Evolutionary conservation across 2,329 filamentous ascomycete species (phyloP).

Genomic region (Colletotrichum lindemuthianum): DNA sequence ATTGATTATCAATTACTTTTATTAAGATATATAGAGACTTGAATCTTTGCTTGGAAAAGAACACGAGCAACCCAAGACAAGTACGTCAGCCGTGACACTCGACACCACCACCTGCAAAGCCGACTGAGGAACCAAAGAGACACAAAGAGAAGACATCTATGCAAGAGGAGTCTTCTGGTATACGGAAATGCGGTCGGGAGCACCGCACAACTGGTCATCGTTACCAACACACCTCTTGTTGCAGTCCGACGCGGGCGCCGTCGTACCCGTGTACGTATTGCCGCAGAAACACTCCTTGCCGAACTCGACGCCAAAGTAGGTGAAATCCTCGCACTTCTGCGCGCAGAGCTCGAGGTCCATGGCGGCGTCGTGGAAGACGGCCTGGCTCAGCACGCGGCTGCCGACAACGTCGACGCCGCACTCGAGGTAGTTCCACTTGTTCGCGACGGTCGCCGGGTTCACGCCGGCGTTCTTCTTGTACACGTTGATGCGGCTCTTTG

Average conservation of each 20-base stretch:
- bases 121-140: no score
- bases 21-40: no score
- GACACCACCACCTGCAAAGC: no score
- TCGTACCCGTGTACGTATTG: neutral
- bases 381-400: neutral
- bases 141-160: no score
- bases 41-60: no score
- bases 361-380: neutral
- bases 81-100: no score
- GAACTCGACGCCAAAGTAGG: conserved; percentile 57
- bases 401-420: neutral
- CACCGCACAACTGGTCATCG: conserved; percentile 44
- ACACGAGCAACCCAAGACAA: no score
- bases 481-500: conserved; percentile 46
- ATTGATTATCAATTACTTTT: no score
- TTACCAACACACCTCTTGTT: conserved; percentile 35
- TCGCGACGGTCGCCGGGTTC: neutral
- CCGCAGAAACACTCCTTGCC: conserved; percentile 56
- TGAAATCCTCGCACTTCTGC: neutral
- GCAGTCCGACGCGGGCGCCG: conserved; percentile 27
- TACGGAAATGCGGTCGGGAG: conserved; percentile 45
- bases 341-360: neutral
- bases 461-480: conserved; percentile 40
- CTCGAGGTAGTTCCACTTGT: conserved; percentile 1
- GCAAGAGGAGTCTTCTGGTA: conserved; percentile 36